Conservation (phyloP, 2,329 filamentous ascomycete genomes). For the Drechslerella coelobrocha region DNA sequence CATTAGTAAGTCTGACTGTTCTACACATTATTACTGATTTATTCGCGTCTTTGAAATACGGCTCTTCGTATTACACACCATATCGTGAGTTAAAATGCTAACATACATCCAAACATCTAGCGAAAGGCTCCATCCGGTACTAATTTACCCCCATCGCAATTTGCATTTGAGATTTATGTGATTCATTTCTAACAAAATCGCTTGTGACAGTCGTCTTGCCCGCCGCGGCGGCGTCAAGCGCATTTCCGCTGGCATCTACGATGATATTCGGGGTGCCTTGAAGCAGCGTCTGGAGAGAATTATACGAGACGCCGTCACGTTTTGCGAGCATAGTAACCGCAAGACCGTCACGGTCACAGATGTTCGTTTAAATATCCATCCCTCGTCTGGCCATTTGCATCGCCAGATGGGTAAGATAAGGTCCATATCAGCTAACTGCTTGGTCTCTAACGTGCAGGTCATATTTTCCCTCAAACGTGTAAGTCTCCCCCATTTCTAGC, state of each 20-base stretch:
- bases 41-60: slow-evolving; percentile 50
- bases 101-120: no score
- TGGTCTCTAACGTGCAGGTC: slow-evolving; percentile 65
- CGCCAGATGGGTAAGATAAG: no score
- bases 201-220: slow-evolving; percentile 68
- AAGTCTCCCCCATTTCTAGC: slow-evolving; percentile 56
- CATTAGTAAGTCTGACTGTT: slow-evolving; percentile 64
- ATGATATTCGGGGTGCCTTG: slow-evolving; percentile 66
- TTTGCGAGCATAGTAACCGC: slow-evolving; percentile 64
- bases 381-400: background rate
- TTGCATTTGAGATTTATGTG: no score
- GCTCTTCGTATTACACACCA: no score
- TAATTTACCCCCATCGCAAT: slow-evolving; percentile 2
- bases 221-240: slow-evolving; percentile 79
- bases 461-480: slow-evolving; percentile 63
- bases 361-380: slow-evolving; percentile 59
- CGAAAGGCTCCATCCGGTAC: slow-evolving; percentile 15
- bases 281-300: slow-evolving; percentile 64
- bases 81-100: no score
- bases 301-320: slow-evolving; percentile 62
- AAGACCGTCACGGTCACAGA: slow-evolving; percentile 72
- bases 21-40: slow-evolving; percentile 48
- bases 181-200: background rate
- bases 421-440: slow-evolving; percentile 25
- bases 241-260: slow-evolving; percentile 71